Conservation (phyloP, 371 early-diverging fungal species). For the Syncephalastrum racemosum region DNA sequence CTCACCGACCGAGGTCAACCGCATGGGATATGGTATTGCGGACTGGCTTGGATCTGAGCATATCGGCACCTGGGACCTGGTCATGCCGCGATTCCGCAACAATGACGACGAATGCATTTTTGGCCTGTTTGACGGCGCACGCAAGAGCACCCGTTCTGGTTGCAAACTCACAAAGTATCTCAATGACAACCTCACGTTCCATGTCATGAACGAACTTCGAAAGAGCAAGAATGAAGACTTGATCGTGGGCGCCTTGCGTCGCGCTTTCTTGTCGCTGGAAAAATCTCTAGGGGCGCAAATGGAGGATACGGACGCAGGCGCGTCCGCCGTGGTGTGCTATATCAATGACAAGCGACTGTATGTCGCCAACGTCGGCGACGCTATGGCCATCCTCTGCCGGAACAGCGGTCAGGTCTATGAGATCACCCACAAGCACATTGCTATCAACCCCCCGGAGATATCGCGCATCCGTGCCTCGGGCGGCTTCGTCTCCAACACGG, state of each 20-base stretch:
- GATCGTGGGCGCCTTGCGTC: conserved; percentile 60
- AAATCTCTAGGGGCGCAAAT: conserved; percentile 22
- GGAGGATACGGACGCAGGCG: conserved; percentile 60
- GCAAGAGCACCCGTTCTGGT: conserved; percentile 51
- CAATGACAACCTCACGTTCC: conserved; percentile 64
- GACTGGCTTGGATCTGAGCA: conserved; percentile 71
- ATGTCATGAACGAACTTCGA: conserved; percentile 73
- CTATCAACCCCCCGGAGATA: conserved; percentile 68
- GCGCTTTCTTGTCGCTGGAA: conserved; percentile 76
- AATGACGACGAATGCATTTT: conserved; percentile 85
- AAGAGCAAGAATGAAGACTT: conserved; percentile 55
- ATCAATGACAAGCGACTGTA: conserved; percentile 77
- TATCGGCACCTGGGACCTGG: conserved; percentile 78
- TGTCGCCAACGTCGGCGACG: conserved; percentile 91
- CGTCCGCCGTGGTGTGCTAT: conserved; percentile 75
- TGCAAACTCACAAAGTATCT: conserved; percentile 67
- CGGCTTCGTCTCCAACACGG: conserved; percentile 77
- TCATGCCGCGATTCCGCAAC: conserved; percentile 75
- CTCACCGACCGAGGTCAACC: conserved; percentile 76
- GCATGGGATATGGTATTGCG: conserved; percentile 85
- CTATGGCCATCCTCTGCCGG: conserved; percentile 79
- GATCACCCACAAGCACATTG: conserved; percentile 76
- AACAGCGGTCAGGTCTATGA: conserved; percentile 70
- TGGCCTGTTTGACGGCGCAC: conserved; percentile 80
- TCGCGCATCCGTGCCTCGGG: conserved; percentile 75